These are phyloP conservation scores for Lipomyces japonicus DNA, from an alignment of 805 yeast species.

Conservation along the genomic window DNA sequence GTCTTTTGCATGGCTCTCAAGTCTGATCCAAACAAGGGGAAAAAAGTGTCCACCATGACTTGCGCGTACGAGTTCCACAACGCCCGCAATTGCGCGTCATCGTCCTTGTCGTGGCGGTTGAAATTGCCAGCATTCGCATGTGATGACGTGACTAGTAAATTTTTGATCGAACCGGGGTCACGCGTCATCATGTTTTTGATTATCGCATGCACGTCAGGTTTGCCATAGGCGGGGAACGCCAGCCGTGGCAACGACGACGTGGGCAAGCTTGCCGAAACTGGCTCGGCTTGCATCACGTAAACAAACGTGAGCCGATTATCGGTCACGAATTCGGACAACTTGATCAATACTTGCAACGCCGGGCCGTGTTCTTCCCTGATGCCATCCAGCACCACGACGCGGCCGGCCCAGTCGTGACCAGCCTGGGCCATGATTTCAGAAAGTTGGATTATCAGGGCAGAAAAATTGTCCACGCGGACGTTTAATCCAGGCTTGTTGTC, in stretches of 20 bases:
- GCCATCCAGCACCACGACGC: too few species aligned
- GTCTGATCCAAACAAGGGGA: conserved; percentile 20
- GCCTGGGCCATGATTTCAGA: too few species aligned
- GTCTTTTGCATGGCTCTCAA: conserved; percentile 6
- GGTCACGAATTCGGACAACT: too few species aligned
- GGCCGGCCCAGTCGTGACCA: too few species aligned
- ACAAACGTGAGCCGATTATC: conserved; percentile 15
- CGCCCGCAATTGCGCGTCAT: conserved; percentile 8
- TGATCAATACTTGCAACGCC: too few species aligned
- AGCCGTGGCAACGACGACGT: conserved; percentile 19
- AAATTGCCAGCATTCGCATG: neutral
- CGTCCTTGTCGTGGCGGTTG: neutral
- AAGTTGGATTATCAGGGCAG: too few species aligned
- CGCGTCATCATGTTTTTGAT: neutral
- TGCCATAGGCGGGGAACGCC: conserved; percentile 19
- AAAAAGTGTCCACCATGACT: conserved; percentile 20
- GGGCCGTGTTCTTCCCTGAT: too few species aligned
- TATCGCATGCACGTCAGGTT: conserved; percentile 11
- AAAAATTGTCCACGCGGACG: too few species aligned
- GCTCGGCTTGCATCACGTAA: conserved; percentile 6
- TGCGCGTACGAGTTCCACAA: conserved; percentile 16
- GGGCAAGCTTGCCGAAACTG: conserved; percentile 8
- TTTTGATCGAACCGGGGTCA: neutral
- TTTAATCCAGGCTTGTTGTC: too few species aligned
- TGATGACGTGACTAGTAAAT: neutral